Conservation (phyloP, 176 grass and related monocot species). For the Elaeis guineensis region DNA sequence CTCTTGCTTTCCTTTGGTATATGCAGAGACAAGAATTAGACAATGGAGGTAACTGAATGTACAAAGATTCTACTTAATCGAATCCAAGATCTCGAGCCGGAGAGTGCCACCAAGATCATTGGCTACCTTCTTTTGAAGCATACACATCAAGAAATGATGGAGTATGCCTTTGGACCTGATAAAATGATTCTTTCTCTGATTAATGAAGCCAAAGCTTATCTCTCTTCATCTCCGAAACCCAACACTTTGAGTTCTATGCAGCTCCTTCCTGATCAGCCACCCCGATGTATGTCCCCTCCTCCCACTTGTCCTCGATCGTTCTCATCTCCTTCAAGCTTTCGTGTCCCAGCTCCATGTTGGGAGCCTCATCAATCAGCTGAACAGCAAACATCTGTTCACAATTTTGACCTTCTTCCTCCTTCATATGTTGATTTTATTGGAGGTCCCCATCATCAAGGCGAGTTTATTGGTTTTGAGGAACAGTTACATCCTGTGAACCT, state of each 20-base stretch:
- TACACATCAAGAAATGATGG: slow-evolving; percentile 55
- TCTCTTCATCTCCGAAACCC: slow-evolving; percentile 25
- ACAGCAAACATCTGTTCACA: slow-evolving; percentile 1
- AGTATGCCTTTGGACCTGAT: slow-evolving; percentile 61
- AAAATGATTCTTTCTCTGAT: slow-evolving; percentile 34
- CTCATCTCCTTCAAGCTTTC: slow-evolving; percentile 21
- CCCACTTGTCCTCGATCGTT: slow-evolving; percentile 5
- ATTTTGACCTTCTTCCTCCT: neutral
- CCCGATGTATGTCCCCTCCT: neutral
- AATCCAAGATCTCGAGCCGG: slow-evolving; percentile 55
- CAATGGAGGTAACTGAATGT: slow-evolving; percentile 63
- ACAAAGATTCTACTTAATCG: slow-evolving; percentile 41
- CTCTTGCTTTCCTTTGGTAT: too few species aligned
- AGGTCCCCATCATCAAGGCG: neutral
- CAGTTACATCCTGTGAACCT: slow-evolving; percentile 2
- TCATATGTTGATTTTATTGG: slow-evolving; percentile 2
- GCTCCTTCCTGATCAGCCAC: too few species aligned
- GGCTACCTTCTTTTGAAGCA: slow-evolving; percentile 61
- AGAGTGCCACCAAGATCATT: slow-evolving; percentile 61
- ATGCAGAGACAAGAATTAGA: too few species aligned
- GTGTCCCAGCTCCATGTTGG: slow-evolving; percentile 32
- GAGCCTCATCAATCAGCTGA: slow-evolving; percentile 7
- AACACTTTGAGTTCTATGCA: slow-evolving; percentile 23
- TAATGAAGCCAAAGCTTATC: slow-evolving; percentile 43
- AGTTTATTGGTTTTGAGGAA: slow-evolving; percentile 26